Conservation (phyloP, 176 grass and related monocot genomes). For the Poa annua region DNA sequence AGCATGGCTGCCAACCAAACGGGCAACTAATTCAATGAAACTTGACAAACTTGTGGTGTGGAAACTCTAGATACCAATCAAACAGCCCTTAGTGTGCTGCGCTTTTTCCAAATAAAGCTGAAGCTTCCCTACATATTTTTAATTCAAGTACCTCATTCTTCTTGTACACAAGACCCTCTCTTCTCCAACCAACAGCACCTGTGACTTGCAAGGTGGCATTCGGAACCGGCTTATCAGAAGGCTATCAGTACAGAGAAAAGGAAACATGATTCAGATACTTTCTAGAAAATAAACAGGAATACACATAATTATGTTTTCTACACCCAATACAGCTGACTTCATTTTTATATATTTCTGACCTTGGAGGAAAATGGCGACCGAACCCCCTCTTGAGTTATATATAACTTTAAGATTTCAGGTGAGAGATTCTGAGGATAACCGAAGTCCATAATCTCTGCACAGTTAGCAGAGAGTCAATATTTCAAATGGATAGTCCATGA, state of each 20-base stretch:
- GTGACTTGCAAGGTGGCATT: constrained; percentile 99
- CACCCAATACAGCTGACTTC: constrained; percentile 24
- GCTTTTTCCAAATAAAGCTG: neutral
- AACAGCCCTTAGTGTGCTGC: neutral
- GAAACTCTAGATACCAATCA: no score
- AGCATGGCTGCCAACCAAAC: no score
- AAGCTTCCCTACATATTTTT: constrained; percentile 25
- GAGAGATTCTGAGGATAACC: constrained; percentile 99
- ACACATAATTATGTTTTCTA: neutral
- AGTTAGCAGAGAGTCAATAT: constrained; percentile 34
- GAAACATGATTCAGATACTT: constrained; percentile 39
- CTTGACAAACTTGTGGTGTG: no score
- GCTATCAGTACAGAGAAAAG: constrained; percentile 54
- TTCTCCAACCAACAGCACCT: constrained; percentile 97
- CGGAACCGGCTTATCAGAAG: constrained; percentile 88
- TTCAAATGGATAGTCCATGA: constrained; percentile 27
- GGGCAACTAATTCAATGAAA: no score
- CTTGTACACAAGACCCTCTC: constrained; percentile 98
- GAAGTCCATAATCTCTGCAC: constrained; percentile 99
- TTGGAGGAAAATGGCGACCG: constrained; percentile 98
- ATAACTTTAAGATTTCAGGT: constrained; percentile 97
- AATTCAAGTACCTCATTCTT: constrained; percentile 90
- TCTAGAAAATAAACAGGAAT: constrained; percentile 15
- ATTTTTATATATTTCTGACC: constrained; percentile 54
- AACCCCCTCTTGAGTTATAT: constrained; percentile 98